These are phyloP conservation scores for Cornus suecica DNA, from an alignment of 148 eudicot genomes.

Conservation along the genomic window DNA sequence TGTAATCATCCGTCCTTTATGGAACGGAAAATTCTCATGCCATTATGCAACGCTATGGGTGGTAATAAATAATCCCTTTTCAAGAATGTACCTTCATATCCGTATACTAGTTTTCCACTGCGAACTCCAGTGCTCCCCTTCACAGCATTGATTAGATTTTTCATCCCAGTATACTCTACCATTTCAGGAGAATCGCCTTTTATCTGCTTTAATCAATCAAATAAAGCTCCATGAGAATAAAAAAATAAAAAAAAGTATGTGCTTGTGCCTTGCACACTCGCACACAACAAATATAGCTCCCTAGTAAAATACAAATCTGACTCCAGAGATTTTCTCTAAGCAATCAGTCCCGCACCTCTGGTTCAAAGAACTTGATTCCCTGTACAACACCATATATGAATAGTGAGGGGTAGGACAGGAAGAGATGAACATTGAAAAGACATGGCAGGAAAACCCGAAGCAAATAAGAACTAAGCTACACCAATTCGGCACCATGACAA, in stretches of 20 bases:
- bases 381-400: conserved; percentile 30
- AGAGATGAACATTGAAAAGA: conserved; percentile 5
- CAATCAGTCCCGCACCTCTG: conserved; percentile 69
- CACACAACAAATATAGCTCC: too few relatives aligned
- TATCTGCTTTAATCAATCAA: conserved; percentile 51
- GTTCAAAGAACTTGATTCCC: conserved; percentile 99
- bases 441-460: neutral
- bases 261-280: too few relatives aligned
- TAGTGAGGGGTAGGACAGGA: conserved; percentile 6
- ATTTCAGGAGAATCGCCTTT: conserved; percentile 96
- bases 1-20: neutral
- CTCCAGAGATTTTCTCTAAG: conserved; percentile 6
- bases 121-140: conserved; percentile 58
- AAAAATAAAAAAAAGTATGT: neutral
- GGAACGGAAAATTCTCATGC: neutral
- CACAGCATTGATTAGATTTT: conserved; percentile 75
- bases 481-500: neutral
- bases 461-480: neutral
- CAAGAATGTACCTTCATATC: conserved; percentile 66
- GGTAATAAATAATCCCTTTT: neutral
- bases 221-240: conserved; percentile 1
- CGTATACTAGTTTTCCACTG: conserved; percentile 75
- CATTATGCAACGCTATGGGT: neutral
- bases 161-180: conserved; percentile 92
- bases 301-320: conserved; percentile 10